These are phyloP conservation scores for Hypoxylon sp. DNA, from an alignment of 2,329 filamentous ascomycete species.

Conservation along the genomic window DNA sequence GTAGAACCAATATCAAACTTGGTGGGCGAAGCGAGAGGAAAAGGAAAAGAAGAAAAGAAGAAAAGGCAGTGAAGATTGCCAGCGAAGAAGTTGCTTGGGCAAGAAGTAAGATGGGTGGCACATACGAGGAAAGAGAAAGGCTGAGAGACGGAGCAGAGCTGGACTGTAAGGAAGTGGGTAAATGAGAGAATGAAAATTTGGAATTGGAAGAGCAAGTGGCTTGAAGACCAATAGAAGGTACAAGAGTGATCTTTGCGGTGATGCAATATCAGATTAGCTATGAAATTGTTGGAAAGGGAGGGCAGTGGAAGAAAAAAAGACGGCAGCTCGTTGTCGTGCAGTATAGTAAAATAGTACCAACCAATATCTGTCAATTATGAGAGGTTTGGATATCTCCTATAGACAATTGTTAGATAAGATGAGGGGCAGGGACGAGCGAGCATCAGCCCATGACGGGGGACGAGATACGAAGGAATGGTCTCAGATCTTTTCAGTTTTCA, in stretches of 20 bases:
- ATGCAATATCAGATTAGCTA: constrained; percentile 2
- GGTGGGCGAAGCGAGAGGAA: too few species aligned
- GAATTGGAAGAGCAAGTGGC: not conserved
- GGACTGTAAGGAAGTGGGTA: not conserved
- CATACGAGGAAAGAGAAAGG: constrained; percentile 5
- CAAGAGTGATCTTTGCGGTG: not conserved
- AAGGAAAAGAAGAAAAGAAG: not conserved
- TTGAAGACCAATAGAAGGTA: constrained; percentile 1
- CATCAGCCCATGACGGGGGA: constrained; percentile 2
- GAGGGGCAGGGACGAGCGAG: not conserved
- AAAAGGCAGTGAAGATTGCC: not conserved
- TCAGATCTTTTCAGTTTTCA: constrained; percentile 82
- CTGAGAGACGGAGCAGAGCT: not conserved
- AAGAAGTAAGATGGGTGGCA: not conserved
- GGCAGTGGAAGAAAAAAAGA: not conserved
- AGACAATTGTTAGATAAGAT: constrained; percentile 23
- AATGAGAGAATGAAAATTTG: not conserved
- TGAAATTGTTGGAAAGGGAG: not conserved
- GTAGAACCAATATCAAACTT: too few species aligned
- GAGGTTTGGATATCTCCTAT: constrained; percentile 19
- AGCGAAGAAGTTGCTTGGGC: not conserved
- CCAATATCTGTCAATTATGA: constrained; percentile 10
- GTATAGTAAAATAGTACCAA: constrained; percentile 9
- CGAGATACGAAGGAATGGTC: constrained; percentile 47
- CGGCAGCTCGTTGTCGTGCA: not conserved